A percentile compares a stretch with the other conserved stretches of the same genome.
Conservation (phyloP, 805 yeast genomes). For the Suhomyces faveliae region DNA sequence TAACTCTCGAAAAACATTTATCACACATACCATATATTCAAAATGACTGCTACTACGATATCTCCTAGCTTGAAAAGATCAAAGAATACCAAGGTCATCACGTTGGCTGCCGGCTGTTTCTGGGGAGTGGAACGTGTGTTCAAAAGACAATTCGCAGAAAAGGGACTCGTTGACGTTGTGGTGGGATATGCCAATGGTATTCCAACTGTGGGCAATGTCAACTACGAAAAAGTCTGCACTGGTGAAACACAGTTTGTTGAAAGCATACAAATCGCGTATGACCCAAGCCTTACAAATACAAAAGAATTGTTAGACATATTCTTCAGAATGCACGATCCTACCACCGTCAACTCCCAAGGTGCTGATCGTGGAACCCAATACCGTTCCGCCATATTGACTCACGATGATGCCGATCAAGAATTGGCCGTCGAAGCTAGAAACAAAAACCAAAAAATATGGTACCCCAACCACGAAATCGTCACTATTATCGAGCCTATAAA, state of each 20-base stretch:
- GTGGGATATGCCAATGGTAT: constrained; percentile 92
- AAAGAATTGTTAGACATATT: constrained; percentile 75
- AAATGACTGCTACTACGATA: constrained; percentile 13
- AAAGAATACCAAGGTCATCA: constrained; percentile 33
- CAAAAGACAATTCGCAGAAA: constrained; percentile 61
- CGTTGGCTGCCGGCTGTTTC: constrained; percentile 65
- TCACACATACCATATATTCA: not conserved
- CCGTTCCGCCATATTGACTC: constrained; percentile 76
- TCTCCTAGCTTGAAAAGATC: constrained; percentile 39
- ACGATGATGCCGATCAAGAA: constrained; percentile 48
- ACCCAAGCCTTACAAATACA: constrained; percentile 61
- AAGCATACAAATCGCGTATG: constrained; percentile 77
- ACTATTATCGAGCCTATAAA: constrained; percentile 68
- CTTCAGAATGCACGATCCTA: constrained; percentile 93
- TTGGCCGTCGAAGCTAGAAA: constrained; percentile 47
- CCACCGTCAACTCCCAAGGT: constrained; percentile 80
- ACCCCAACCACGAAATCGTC: constrained; percentile 62
- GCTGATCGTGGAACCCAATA: constrained; percentile 89
- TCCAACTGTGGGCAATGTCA: constrained; percentile 43
- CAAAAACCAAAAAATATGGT: constrained; percentile 70
- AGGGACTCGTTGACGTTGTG: constrained; percentile 68
- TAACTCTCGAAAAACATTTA: not conserved
- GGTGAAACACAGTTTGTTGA: constrained; percentile 82
- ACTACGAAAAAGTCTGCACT: constrained; percentile 69
- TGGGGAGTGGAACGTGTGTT: constrained; percentile 90